A percentile compares a stretch with the other conserved stretches of the same genome.
Evolutionary conservation across 306 rosid genomes (phyloP).

Genomic region (Dalbergia oliveri): DNA sequence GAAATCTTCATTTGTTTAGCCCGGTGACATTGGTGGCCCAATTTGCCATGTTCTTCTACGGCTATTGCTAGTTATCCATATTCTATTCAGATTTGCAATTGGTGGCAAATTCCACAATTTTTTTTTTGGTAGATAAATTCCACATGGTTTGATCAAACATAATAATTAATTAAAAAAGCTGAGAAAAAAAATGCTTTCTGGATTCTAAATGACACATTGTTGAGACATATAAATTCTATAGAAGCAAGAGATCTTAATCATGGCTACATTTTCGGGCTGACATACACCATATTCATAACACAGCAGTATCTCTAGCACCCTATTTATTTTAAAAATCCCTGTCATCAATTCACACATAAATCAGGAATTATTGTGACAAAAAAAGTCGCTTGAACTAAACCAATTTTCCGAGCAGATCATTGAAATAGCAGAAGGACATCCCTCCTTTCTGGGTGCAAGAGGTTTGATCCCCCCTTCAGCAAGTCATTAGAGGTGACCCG

Average conservation of each 20-base stretch:
- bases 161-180: background rate
- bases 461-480: background rate
- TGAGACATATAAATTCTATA: background rate
- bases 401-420: background rate
- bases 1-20: background rate
- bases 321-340: too few species aligned
- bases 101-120: background rate
- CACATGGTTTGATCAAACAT: background rate
- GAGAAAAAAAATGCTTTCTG: background rate
- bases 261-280: constrained; percentile 12
- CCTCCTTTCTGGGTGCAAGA: background rate
- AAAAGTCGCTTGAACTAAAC: background rate
- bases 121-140: too few species aligned
- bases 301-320: background rate
- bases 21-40: background rate
- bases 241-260: background rate
- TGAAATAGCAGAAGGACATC: constrained; percentile 13
- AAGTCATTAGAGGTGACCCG: constrained; percentile 62
- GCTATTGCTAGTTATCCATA: background rate
- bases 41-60: background rate
- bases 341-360: too few species aligned
- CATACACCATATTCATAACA: constrained; percentile 21
- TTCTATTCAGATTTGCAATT: background rate
- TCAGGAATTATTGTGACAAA: background rate
- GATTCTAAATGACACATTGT: background rate